Base-by-base conservation (phyloP, 208 protist species). In the Herpetomonas samuelpessoai region DNA sequence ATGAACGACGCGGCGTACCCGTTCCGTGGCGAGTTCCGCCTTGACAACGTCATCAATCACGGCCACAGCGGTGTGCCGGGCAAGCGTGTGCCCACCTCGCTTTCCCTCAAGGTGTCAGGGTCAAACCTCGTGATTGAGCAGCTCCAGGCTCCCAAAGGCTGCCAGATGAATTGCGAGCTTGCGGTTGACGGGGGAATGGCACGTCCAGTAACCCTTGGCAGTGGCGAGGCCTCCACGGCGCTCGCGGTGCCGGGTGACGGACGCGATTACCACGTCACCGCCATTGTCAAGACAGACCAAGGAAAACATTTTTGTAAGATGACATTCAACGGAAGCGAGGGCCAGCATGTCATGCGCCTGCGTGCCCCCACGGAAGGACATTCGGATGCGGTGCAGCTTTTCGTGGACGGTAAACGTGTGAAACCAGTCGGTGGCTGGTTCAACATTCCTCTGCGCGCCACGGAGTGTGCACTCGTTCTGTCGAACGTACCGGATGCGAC, bases 1-100 rank as follows among this genome's bases (percentile, higher is more conserved):
- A 92, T 95, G 88, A 92, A 88, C 62, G 85, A 95, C 51, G 72
- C 66, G n/a, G 79, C 75, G 24, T 95, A 95, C 59, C 88, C 88
- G 0, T 95, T 95, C 50, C 78, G 84, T 7, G 88, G 88, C 0
- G 70, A 76, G 52, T 82, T 91, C 68, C 68, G 62, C 22, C 22
- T 95, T 21, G 76, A 85, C 16, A 60, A 76, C 31, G 61, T 41
- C 38, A 75, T 95, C 51, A 92, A 91, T 70, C 88, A 95, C 64
- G 88, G 88, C 0, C 88, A 95, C 71, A 81, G 74, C 57, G 88
- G 82, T 4, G 73, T 75, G 12, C 14, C 44, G 0, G n/a, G n/a
- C n/a, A 74, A 65, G 52, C 68, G 74, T n/a, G 57, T 45, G 7
- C 56, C 68, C 3, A 91, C 84, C 0, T 74, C 69, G 41, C 68